Base-by-base conservation (phyloP, 352 stramenopile genomes). In the Lagenidium giganteum region DNA sequence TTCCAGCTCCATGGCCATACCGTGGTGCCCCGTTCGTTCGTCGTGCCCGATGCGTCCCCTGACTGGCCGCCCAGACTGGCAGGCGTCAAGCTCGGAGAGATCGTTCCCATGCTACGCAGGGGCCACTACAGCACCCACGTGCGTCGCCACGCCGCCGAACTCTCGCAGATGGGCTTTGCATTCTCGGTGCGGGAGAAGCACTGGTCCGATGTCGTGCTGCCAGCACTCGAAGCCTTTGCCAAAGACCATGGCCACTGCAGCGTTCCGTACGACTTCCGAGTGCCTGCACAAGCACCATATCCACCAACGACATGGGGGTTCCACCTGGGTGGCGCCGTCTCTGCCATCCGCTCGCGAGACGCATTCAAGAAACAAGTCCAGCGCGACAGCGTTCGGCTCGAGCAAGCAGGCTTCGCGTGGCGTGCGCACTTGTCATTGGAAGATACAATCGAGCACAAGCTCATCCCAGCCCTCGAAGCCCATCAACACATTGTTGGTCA, bases 341-440 rank as follows among this genome's bases (percentile, higher is more conserved):
- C 95, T 57, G 87, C 87, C 32, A 96, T 98, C 47, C 83, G 93
- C 33, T 50, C 51, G 1, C 65, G 67, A 23, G 81, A 85, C 33
- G 87, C 84, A 0, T 92, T 85, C 46, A 61, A 70, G 26, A 30
- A 65, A 12, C 94, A 97, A 62, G 78, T 96, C 5, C 83, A 83
- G 17, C 50, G 60, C 1, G 66, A 82, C 43, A 66, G 67, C 9
- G 53, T 73, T 8, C 67, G 93, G 30, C 65, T 98, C 3, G 77
- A 97, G 26, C 59, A 59, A 12, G 51, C 97, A 17, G 90, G 87
- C n/a, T 98, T 98, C 55, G 67, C 96, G 22, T 98, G 93, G 93
- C 93, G 83, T 42, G 70, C 75, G 24, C 49, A 78, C 50, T 65
- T 88, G 24, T 70, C 75, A 0, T 23, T 89, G 1, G 67, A 81